These are phyloP conservation scores for Yamadazyma ubonensis DNA, from an alignment of 805 yeast species.

Conservation along the genomic window DNA sequence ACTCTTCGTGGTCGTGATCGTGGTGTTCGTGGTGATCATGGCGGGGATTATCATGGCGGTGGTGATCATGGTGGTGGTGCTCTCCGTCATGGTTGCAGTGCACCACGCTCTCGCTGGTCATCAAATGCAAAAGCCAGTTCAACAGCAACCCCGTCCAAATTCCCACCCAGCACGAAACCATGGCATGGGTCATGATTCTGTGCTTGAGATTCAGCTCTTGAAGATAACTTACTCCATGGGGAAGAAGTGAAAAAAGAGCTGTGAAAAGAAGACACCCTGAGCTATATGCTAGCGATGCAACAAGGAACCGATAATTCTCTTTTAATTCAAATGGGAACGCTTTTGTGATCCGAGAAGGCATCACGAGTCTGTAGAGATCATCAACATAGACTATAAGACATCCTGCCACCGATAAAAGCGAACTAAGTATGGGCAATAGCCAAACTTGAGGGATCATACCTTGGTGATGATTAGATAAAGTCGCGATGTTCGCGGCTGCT, in stretches of 20 bases:
- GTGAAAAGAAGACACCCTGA: constrained; percentile 84
- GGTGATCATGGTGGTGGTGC: constrained; percentile 9
- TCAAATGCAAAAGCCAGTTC: constrained; percentile 65
- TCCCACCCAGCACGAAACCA: constrained; percentile 57
- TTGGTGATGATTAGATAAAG: not conserved
- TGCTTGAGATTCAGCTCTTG: constrained; percentile 17
- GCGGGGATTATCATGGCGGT: constrained; percentile 12
- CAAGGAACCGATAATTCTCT: constrained; percentile 62
- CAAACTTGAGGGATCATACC: constrained; percentile 52
- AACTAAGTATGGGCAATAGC: constrained; percentile 62
- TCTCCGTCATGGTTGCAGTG: constrained; percentile 73
- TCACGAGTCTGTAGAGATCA: constrained; percentile 41
- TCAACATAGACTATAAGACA: constrained; percentile 65
- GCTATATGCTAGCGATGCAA: constrained; percentile 72
- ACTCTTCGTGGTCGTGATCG: constrained; percentile 10
- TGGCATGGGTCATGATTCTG: constrained; percentile 35
- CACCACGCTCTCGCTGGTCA: constrained; percentile 78
- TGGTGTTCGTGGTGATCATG: constrained; percentile 11
- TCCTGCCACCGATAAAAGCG: constrained; percentile 71
- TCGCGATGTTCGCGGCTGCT: too few species aligned
- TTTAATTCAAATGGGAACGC: constrained; percentile 51
- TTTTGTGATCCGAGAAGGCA: constrained; percentile 43
- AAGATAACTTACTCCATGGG: constrained; percentile 57
- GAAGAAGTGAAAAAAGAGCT: constrained; percentile 72
- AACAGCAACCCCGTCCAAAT: constrained; percentile 56